Evolutionary conservation across 805 yeast genomes (phyloP).

Genomic region (Wickerhamiella alocasiicola): DNA sequence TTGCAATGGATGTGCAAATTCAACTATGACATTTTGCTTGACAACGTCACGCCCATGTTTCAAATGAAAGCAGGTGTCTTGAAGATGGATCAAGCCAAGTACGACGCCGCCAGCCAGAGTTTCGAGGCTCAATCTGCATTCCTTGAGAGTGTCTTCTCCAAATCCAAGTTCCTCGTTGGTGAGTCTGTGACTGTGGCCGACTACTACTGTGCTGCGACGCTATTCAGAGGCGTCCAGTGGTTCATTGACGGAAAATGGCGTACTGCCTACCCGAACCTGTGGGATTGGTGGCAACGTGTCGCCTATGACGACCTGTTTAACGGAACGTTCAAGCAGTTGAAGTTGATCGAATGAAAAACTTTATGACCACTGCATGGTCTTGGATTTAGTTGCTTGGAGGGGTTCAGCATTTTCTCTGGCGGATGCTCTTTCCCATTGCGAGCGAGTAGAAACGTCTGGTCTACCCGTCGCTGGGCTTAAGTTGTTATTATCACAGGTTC

Average conservation of each 20-base stretch:
- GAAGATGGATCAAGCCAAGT: conserved; percentile 68
- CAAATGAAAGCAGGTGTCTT: conserved; percentile 47
- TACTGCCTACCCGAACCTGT: conserved; percentile 44
- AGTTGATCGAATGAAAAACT: background rate
- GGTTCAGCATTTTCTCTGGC: background rate
- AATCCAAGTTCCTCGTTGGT: conserved; percentile 57
- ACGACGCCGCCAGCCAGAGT: conserved; percentile 35
- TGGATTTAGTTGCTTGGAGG: background rate
- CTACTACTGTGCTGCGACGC: conserved; percentile 38
- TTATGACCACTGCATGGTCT: too few species aligned
- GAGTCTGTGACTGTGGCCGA: conserved; percentile 59
- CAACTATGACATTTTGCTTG: conserved; percentile 49
- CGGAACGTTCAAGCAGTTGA: conserved; percentile 34
- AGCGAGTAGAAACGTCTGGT: too few species aligned
- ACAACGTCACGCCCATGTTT: conserved; percentile 39
- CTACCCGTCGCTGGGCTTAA: too few species aligned
- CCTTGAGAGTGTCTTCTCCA: conserved; percentile 35
- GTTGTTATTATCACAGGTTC: too few species aligned
- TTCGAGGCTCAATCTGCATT: conserved; percentile 32
- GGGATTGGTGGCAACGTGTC: conserved; percentile 62
- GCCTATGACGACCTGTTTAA: conserved; percentile 35
- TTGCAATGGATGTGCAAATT: conserved; percentile 68
- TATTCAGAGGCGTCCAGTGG: conserved; percentile 43
- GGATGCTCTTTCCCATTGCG: too few species aligned
- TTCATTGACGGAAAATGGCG: conserved; percentile 58